Evolutionary conservation across 352 stramenopile genomes (phyloP), one percentile per base, ranked within the genome.

Genomic region (Globisporangium orthogonon): DNA sequence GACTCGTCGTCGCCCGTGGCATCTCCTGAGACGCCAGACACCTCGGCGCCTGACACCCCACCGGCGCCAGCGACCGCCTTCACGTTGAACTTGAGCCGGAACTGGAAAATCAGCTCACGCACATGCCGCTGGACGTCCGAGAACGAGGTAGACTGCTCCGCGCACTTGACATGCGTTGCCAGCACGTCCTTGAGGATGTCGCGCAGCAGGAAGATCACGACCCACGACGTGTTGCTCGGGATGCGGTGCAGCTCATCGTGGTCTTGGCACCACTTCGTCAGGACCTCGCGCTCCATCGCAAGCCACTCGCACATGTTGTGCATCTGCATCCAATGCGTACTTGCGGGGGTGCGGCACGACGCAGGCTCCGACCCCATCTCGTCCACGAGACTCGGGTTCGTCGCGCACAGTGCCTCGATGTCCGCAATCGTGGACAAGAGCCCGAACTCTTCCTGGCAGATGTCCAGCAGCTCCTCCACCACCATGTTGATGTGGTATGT

Each of bases 71-170:
- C 14, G 37, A 67, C 51, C 0, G 58, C 44, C 55, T 78, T 79
- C 48, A 80, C 68, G 39, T 76, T 83, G 40, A 80, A 83, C 55
- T 83, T 83, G 44, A 83, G 61, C 3, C 64, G 69, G 13, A 80
- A 51, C 50, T 83, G 73, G 51, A 79, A 74, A 18, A 80, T 60
- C 13, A 83, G 59, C 35, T 79, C 73, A 2, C 73, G 63, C 29
- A 83, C 17, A 33, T 83, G 62, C 28, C 71, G 68, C 47, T 83
- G 73, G 50, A 76, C 63, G 46, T 80, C 73, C 10, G 63, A 58
- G 40, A 79, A 73, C 3, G 59, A 73, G 2, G 35, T 48, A 18
- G 59, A 46, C 18, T 60, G 50, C 50, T 79, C 64, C 15, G 56
- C 59, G 33, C 65, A 78, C 44, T 73, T 73, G 48, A 61, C 51